phyloP scores from a whole-genome alignment of 176 grass and related monocot species.

The Oryza officinalis region DNA sequence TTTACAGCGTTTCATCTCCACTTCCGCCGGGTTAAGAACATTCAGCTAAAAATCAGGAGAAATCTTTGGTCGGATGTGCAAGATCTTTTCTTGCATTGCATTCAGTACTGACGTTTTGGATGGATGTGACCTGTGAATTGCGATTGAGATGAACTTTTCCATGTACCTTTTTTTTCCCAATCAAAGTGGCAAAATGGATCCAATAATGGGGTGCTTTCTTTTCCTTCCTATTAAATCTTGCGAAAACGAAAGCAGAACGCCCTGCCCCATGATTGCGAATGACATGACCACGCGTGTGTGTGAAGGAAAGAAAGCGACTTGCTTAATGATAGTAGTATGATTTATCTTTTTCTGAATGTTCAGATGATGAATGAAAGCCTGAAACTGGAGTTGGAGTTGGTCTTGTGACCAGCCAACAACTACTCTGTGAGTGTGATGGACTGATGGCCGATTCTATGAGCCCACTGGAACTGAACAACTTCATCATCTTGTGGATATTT shows the following conservation, averaged over 20 bases:
- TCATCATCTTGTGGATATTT: not conserved
- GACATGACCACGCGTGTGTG: not conserved
- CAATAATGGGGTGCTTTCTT: not conserved
- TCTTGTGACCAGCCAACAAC: not conserved
- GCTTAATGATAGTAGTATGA: not conserved
- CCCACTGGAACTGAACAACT: not conserved
- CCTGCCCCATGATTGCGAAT: not conserved
- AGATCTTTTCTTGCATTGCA: not conserved
- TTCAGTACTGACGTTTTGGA: not conserved
- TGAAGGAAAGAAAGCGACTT: not conserved
- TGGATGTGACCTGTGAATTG: not conserved
- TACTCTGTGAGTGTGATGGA: not conserved
- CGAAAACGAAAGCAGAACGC: not conserved
- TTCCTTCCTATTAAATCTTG: not conserved
- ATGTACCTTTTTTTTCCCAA: not conserved
- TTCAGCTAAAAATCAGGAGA: not conserved
- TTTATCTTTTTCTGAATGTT: not conserved
- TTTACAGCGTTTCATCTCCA: not conserved
- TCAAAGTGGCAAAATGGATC: not conserved
- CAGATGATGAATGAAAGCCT: not conserved
- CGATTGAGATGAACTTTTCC: not conserved
- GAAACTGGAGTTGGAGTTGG: not conserved
- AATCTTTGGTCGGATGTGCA: not conserved
- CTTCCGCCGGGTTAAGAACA: not conserved
- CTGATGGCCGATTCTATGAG: not conserved